These are phyloP conservation scores for Cicer chorassanicum DNA, from an alignment of 306 rosid genomes.

Conservation along the genomic window DNA sequence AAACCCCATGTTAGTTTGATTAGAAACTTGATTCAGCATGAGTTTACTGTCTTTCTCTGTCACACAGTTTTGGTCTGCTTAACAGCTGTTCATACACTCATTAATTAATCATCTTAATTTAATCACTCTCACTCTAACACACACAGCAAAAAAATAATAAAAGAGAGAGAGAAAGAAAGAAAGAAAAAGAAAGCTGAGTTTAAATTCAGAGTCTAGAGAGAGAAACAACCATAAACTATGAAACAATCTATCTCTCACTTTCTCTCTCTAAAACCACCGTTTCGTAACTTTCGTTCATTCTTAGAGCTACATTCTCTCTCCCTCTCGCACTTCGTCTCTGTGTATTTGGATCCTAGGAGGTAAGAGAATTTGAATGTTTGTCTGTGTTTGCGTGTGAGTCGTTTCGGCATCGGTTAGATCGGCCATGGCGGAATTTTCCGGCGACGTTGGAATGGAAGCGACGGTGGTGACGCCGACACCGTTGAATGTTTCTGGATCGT, in stretches of 20 bases:
- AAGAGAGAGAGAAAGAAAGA: background rate
- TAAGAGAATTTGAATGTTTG: slow-evolving; percentile 65
- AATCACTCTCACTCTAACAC: slow-evolving; percentile 47
- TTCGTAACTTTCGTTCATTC: slow-evolving; percentile 12
- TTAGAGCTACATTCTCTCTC: slow-evolving; percentile 38
- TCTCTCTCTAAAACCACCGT: slow-evolving; percentile 52
- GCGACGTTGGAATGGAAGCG: slow-evolving; percentile 54
- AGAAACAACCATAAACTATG: slow-evolving; percentile 53
- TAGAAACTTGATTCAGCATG: slow-evolving; percentile 12
- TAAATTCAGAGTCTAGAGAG: slow-evolving; percentile 63
- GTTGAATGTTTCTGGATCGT: slow-evolving; percentile 81
- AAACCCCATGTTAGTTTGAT: slow-evolving; percentile 21
- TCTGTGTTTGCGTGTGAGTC: background rate
- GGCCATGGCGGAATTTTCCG: slow-evolving; percentile 83
- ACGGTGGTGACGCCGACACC: slow-evolving; percentile 50
- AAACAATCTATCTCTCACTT: slow-evolving; percentile 36
- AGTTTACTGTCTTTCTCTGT: slow-evolving; percentile 51
- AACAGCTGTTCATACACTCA: slow-evolving; percentile 38
- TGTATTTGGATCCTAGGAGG: slow-evolving; percentile 56
- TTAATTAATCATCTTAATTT: slow-evolving; percentile 43
- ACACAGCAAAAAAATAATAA: background rate
- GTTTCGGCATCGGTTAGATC: slow-evolving; percentile 64
- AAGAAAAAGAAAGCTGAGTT: slow-evolving; percentile 48
- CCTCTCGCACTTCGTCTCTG: slow-evolving; percentile 16
- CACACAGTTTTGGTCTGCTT: slow-evolving; percentile 56